phyloP scores from a whole-genome alignment of 306 rosid genomes.

The Vigna reflexopilosa region DNA sequence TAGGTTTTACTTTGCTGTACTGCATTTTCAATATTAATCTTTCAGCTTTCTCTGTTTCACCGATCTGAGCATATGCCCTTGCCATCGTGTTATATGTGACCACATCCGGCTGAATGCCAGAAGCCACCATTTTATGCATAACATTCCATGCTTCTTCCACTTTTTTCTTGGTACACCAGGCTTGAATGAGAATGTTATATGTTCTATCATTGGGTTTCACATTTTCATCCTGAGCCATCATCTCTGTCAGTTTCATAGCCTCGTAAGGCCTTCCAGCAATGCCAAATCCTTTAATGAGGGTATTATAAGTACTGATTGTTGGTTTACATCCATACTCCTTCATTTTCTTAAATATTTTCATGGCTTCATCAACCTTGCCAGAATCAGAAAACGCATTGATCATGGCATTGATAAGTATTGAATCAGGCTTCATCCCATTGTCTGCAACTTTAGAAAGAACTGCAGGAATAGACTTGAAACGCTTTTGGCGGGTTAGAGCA shows the following conservation, averaged over 20 bases:
- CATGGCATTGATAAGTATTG: conserved; percentile 88
- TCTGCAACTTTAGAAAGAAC: conserved; percentile 77
- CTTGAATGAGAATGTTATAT: conserved; percentile 82
- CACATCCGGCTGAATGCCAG: conserved; percentile 82
- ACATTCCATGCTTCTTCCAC: conserved; percentile 78
- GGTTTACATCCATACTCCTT: conserved; percentile 82
- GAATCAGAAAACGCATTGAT: conserved; percentile 90
- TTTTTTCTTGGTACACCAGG: conserved; percentile 79
- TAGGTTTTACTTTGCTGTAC: conserved; percentile 65
- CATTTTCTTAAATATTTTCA: conserved; percentile 79
- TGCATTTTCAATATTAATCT: conserved; percentile 74
- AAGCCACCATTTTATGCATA: conserved; percentile 73
- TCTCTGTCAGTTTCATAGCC: conserved; percentile 71
- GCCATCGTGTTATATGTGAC: conserved; percentile 90
- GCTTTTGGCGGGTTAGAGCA: conserved; percentile 85
- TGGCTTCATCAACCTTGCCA: conserved; percentile 73
- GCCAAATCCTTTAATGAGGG: conserved; percentile 93
- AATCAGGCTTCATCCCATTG: conserved; percentile 80
- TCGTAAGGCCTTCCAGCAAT: conserved; percentile 74
- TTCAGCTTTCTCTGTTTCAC: conserved; percentile 78
- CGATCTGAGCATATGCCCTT: conserved; percentile 85
- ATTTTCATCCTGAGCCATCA: conserved; percentile 63
- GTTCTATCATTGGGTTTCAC: conserved; percentile 85
- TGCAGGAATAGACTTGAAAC: conserved; percentile 73
- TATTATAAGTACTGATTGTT: conserved; percentile 84